Conservation (phyloP, 345 rosid genomes). For the Rhodamnia rubescens region DNA sequence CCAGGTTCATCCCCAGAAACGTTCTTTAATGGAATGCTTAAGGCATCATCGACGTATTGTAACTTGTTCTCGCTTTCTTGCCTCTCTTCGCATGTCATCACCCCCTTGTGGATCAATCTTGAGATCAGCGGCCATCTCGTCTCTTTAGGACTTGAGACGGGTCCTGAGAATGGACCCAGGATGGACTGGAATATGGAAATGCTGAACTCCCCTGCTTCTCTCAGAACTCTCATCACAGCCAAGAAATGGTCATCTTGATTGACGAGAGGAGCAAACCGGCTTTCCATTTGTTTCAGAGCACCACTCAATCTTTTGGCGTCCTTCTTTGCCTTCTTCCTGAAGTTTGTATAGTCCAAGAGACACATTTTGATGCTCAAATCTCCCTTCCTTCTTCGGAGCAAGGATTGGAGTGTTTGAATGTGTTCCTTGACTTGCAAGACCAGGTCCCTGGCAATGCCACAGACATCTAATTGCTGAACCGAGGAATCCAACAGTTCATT, state of each 20-base stretch:
- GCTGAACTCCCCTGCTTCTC: slow-evolving; percentile 24
- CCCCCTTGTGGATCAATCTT: slow-evolving; percentile 29
- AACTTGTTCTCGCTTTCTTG: slow-evolving; percentile 25
- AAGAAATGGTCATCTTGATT: slow-evolving; percentile 23
- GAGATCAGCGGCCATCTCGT: slow-evolving; percentile 39
- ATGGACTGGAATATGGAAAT: slow-evolving; percentile 32
- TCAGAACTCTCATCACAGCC: slow-evolving; percentile 29
- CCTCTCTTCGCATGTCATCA: slow-evolving; percentile 18
- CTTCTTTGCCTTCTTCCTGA: slow-evolving; percentile 48
- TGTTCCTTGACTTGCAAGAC: slow-evolving; percentile 38
- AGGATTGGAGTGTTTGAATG: slow-evolving; percentile 42
- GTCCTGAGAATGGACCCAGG: slow-evolving; percentile 25
- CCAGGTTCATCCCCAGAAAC: background rate
- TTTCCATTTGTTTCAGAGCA: slow-evolving; percentile 39
- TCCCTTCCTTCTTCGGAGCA: slow-evolving; percentile 47
- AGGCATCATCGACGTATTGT: slow-evolving; percentile 23
- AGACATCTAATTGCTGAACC: slow-evolving; percentile 44
- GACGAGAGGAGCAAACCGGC: background rate
- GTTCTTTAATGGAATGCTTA: background rate
- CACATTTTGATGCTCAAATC: slow-evolving; percentile 16
- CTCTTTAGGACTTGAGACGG: slow-evolving; percentile 18
- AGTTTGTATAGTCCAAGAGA: slow-evolving; percentile 12
- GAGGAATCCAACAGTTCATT: slow-evolving; percentile 54
- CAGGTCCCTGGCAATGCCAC: slow-evolving; percentile 42
- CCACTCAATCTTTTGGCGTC: slow-evolving; percentile 34